phyloP scores from a whole-genome alignment of 352 stramenopile species.

The Vaucheria bursata region DNA sequence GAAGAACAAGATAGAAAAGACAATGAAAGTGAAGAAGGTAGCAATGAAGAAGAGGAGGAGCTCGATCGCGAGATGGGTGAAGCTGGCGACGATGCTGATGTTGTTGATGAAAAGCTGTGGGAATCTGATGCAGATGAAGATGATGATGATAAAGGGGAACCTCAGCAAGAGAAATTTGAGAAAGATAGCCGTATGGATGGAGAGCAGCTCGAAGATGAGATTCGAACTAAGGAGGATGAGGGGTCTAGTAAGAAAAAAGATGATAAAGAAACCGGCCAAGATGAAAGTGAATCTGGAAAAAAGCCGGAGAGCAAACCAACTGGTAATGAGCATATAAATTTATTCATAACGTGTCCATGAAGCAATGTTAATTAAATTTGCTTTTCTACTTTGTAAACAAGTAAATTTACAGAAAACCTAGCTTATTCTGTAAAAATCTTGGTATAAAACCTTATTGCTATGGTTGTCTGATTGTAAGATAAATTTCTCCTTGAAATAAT shows the following conservation, averaged over 20 bases:
- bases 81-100: conserved; percentile 87
- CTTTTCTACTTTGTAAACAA: too few relatives aligned
- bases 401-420: too few relatives aligned
- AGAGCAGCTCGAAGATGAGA: conserved; percentile 67
- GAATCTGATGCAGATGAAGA: conserved; percentile 71
- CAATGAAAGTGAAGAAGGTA: conserved; percentile 18
- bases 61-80: conserved; percentile 98
- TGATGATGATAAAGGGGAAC: conserved; percentile 55
- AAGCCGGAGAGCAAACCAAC: conserved; percentile 12
- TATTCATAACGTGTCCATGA: too few relatives aligned
- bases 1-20: conserved; percentile 48
- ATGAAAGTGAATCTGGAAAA: conserved; percentile 13
- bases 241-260: conserved; percentile 47
- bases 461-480: too few relatives aligned
- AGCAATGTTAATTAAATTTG: too few relatives aligned
- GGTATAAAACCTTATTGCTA: too few relatives aligned
- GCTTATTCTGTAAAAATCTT: too few relatives aligned
- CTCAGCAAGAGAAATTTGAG: conserved; percentile 69
- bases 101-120: conserved; percentile 99
- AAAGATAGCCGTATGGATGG: conserved; percentile 60
- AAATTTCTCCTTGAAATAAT: too few relatives aligned
- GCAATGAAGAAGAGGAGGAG: conserved; percentile 83
- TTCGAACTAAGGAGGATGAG: conserved; percentile 65
- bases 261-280: conserved; percentile 10
- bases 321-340: conserved; percentile 11